Percentiles rank a stretch among this genome's conserved stretches.
Conservation (phyloP, 495 filamentous ascomycete genomes). For the Zalerion maritima region DNA sequence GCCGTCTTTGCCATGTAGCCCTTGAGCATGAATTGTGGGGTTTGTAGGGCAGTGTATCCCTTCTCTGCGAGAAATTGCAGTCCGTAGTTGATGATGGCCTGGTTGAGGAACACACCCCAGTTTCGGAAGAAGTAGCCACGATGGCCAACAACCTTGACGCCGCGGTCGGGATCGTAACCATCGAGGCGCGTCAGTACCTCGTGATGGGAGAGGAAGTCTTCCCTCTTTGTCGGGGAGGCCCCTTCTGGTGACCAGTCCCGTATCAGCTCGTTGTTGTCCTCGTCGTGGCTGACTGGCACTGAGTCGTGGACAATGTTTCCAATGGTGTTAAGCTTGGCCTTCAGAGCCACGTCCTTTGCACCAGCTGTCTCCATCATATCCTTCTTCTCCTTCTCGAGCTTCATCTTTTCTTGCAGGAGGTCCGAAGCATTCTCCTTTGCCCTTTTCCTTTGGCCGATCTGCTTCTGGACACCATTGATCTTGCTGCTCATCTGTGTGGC, state of each 20-base stretch:
- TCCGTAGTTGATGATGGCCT: conserved; percentile 86
- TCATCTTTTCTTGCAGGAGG: conserved; percentile 57
- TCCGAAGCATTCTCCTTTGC: conserved; percentile 73
- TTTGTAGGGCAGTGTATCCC: conserved; percentile 78
- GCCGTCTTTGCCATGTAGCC: conserved; percentile 98
- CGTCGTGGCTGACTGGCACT: conserved; percentile 46
- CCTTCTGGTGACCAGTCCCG: conserved; percentile 69
- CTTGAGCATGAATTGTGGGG: conserved; percentile 90
- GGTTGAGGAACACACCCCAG: conserved; percentile 88
- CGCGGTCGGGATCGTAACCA: conserved; percentile 87
- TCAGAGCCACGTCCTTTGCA: conserved; percentile 58
- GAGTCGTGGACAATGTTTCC: conserved; percentile 90
- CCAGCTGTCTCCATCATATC: conserved; percentile 53
- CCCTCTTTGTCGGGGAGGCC: conserved; percentile 46
- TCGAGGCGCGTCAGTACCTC: conserved; percentile 79
- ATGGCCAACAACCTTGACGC: conserved; percentile 89
- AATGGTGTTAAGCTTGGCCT: conserved; percentile 65
- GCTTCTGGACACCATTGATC: conserved; percentile 78
- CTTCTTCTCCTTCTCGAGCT: conserved; percentile 68
- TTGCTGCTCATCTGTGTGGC: conserved; percentile 64
- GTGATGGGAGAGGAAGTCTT: conserved; percentile 72
- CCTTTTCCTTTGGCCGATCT: conserved; percentile 90
- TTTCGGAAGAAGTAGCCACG: conserved; percentile 83
- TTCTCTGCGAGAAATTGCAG: conserved; percentile 67
- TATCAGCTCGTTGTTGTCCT: conserved; percentile 69